Conservation (phyloP, 2,329 filamentous ascomycete species). For the Aspergillus nomiae region DNA sequence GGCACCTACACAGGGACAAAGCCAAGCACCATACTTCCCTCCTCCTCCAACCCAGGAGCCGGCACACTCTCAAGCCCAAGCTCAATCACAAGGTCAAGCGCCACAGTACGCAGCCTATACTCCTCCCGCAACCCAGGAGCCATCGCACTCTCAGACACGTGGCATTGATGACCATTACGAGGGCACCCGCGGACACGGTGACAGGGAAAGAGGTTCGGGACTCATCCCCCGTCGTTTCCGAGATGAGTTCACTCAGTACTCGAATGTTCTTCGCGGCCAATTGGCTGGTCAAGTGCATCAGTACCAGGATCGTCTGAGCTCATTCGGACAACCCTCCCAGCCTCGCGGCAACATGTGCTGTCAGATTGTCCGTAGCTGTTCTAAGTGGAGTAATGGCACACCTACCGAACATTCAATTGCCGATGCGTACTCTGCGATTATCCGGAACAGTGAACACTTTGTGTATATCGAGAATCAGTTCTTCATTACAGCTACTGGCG, state of each 20-base stretch:
- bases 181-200: constrained; percentile 35
- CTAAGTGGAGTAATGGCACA: constrained; percentile 97
- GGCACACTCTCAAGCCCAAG: background rate
- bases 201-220: constrained; percentile 30
- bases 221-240: constrained; percentile 38
- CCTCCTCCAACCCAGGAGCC: background rate
- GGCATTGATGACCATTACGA: constrained; percentile 38
- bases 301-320: constrained; percentile 42
- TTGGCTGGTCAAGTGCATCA: constrained; percentile 47
- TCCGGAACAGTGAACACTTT: constrained; percentile 84
- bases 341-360: constrained; percentile 39
- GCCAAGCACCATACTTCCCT: background rate
- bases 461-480: constrained; percentile 99
- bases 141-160: constrained; percentile 34
- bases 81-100: constrained; percentile 29
- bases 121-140: constrained; percentile 40
- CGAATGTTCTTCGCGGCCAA: constrained; percentile 41
- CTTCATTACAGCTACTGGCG: constrained; percentile 92
- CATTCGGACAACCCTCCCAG: constrained; percentile 26
- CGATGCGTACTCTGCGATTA: constrained; percentile 82
- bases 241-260: constrained; percentile 41
- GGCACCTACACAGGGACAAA: background rate
- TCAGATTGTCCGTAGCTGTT: constrained; percentile 70
- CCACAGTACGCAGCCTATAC: constrained; percentile 40
- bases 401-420: constrained; percentile 79